These are phyloP conservation scores for Ascochyta fabae DNA, from an alignment of 2,329 filamentous ascomycete species.

Conservation along the genomic window DNA sequence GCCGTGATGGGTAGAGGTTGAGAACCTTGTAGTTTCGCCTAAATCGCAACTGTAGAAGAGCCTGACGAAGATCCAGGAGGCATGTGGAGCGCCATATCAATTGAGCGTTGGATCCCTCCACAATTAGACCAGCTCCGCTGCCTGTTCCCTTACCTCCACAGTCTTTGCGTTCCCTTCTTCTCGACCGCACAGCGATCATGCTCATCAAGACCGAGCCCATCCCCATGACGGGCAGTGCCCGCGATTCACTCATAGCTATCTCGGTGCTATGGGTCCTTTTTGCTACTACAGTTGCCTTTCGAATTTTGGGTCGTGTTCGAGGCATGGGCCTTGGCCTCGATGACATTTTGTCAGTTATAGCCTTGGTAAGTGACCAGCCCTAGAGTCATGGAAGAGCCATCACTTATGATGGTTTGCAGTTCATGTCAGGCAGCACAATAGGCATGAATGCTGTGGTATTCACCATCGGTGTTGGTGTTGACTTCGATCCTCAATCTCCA, in stretches of 20 bases:
- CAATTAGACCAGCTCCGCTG: not conserved
- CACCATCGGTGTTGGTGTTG: conserved; percentile 27
- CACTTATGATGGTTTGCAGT: conserved; percentile 9
- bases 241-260: conserved; percentile 29
- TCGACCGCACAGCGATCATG: conserved; percentile 10
- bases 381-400: not conserved
- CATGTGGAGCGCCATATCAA: conserved; percentile 8
- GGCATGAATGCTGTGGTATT: conserved; percentile 27
- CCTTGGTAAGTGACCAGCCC: conserved; percentile 13
- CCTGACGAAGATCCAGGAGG: conserved; percentile 1
- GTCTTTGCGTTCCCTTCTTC: conserved; percentile 3
- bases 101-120: not conserved
- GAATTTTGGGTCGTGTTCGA: conserved; percentile 21
- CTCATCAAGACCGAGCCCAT: conserved; percentile 16
- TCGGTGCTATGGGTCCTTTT: conserved; percentile 27
- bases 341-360: conserved; percentile 24
- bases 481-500: conserved; percentile 18
- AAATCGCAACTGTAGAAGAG: conserved; percentile 10
- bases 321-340: conserved; percentile 29
- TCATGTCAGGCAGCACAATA: conserved; percentile 26
- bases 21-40: conserved; percentile 3
- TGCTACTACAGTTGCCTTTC: conserved; percentile 19
- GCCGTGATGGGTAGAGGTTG: not conserved
- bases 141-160: conserved; percentile 6
- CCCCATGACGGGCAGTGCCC: conserved; percentile 25